Base-by-base conservation (phyloP, 345 rosid species). In the Eucalyptus tenuipes region DNA sequence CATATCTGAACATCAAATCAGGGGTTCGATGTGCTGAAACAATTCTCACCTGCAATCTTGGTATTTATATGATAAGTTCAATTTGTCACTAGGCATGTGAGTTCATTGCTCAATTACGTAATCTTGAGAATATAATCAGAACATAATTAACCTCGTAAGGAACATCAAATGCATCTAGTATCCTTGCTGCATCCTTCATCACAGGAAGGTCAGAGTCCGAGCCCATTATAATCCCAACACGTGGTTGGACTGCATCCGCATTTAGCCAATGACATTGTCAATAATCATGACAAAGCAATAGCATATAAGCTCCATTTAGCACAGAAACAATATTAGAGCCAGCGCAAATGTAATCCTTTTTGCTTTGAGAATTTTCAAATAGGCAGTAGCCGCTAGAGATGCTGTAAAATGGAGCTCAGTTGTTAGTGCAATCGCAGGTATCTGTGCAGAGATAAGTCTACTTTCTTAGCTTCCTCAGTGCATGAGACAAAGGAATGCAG, bases 171-270 rank as follows among this genome's bases (percentile, higher is more conserved):
- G 91, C 91, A 85, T 91, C 91, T 53, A 98, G 90, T 91, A 96
- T 91, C 90, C 87, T 93, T 27, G 97, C 97, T 84, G 99, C 99
- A 88, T 98, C 99, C 91, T 98, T 98, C 99, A 98, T 97, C 25
- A 96, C 95, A 84, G 99, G 97, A 93, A 98, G 99, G 92, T 97
- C 99, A 50, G 99, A 95, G 91, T 98, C 99, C 37, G 99, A 98
- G 88, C 99, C 99, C 99, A 96, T 97, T 48, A 98, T 94, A 89
- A 98, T 97, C 90, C 98, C 97, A 87, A 98, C 97, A 89, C 95
- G 95, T 24, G 94, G 96, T 37, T 91, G 68, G 81, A 86, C 99
- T 96, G 93, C 94, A 92, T 40, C 99, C 94, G 93, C 94, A 92
- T 20, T 75, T 75, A 20, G 16, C 84, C 44, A 75, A 40, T 75